Evolutionary conservation across 768 basidiomycete genomes (phyloP).

Genomic region (Leucogyrophana mollusca): DNA sequence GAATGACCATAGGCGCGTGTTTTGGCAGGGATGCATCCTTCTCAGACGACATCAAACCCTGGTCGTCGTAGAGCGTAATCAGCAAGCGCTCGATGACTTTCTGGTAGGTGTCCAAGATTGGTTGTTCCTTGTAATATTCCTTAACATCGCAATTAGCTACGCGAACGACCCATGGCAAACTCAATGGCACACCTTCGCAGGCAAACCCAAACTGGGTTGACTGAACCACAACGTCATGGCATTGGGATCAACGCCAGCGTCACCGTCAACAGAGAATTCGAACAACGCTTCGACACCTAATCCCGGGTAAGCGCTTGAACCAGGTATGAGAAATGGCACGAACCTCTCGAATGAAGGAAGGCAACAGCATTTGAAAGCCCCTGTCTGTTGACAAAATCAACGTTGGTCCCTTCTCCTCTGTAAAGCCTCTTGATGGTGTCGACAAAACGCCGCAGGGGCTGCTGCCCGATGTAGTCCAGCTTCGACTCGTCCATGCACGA

Average conservation of each 20-base stretch:
- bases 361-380: conserved; percentile 82
- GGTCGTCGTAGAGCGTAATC: conserved; percentile 49
- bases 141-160: conserved; percentile 26
- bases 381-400: conserved; percentile 33
- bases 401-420: conserved; percentile 47
- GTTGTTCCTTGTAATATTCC: conserved; percentile 88
- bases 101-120: conserved; percentile 67
- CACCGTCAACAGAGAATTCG: conserved; percentile 83
- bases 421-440: conserved; percentile 60
- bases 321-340: conserved; percentile 13
- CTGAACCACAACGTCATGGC: conserved; percentile 83
- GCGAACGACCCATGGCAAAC: conserved; percentile 8
- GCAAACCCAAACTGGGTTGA: conserved; percentile 79
- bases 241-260: conserved; percentile 83
- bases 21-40: conserved; percentile 7
- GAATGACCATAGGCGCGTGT: conserved; percentile 23
- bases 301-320: conserved; percentile 1
- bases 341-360: conserved; percentile 85
- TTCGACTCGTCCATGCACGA: conserved; percentile 80
- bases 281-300: conserved; percentile 79
- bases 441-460: conserved; percentile 69
- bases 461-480: conserved; percentile 71
- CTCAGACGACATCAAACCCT: conserved; percentile 17
- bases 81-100: conserved; percentile 69
- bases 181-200: conserved; percentile 64